phyloP scores from a whole-genome alignment of 306 rosid genomes.

The Hylodesmum podocarpum region DNA sequence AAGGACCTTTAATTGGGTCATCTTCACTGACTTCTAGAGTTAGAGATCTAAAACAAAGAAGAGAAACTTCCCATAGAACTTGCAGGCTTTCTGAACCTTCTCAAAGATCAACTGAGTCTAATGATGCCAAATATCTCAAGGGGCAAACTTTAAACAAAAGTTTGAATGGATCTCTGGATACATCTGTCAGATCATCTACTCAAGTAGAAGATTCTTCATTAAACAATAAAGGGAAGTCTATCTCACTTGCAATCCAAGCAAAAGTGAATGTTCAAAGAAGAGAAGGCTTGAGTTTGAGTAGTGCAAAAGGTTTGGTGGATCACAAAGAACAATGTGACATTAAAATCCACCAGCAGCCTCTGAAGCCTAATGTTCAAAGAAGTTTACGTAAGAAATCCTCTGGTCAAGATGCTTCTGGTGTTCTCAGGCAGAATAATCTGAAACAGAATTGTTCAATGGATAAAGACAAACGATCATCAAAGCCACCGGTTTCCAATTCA shows the following conservation, averaged over 20 bases:
- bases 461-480: slow-evolving; percentile 51
- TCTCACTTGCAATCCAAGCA: slow-evolving; percentile 87
- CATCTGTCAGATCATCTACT: slow-evolving; percentile 37
- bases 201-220: slow-evolving; percentile 41
- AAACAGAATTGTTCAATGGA: slow-evolving; percentile 59
- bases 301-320: slow-evolving; percentile 44
- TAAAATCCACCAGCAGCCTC: slow-evolving; percentile 45
- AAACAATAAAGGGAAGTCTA: slow-evolving; percentile 55
- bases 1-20: slow-evolving; percentile 44
- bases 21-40: slow-evolving; percentile 50
- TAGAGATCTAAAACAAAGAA: slow-evolving; percentile 52
- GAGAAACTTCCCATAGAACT: slow-evolving; percentile 46
- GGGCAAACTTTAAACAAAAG: slow-evolving; percentile 70
- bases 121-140: slow-evolving; percentile 57
- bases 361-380: slow-evolving; percentile 46
- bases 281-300: slow-evolving; percentile 52
- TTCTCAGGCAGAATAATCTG: slow-evolving; percentile 72
- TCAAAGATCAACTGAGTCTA: slow-evolving; percentile 58
- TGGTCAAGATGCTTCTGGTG: slow-evolving; percentile 43
- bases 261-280: slow-evolving; percentile 83
- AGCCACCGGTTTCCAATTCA: slow-evolving; percentile 41
- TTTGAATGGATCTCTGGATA: slow-evolving; percentile 63
- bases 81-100: slow-evolving; percentile 46
- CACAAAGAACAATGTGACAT: slow-evolving; percentile 59
- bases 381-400: slow-evolving; percentile 48